A percentile compares a stretch with the other conserved stretches of the same genome.
phyloP scores from a whole-genome alignment of 2,329 filamentous ascomycete genomes.

The Trichophyton verrucosum region DNA sequence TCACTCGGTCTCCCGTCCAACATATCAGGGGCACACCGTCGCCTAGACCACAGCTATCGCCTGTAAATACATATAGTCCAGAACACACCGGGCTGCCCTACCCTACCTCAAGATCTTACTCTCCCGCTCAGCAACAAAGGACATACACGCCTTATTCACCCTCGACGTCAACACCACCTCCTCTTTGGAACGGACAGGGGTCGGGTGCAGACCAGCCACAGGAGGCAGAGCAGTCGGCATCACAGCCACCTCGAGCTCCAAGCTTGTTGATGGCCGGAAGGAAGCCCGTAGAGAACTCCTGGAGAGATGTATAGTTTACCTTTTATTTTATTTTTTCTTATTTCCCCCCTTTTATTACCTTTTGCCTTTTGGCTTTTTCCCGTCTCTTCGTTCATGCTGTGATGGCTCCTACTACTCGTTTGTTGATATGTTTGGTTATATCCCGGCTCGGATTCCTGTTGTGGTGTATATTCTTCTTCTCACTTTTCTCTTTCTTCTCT shows the following conservation, averaged over 20 bases:
- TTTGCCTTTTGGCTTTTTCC: neutral
- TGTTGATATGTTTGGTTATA: neutral
- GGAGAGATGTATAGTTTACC: slow-evolving; percentile 9
- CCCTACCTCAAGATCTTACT: neutral
- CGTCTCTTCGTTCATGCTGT: neutral
- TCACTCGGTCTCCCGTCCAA: neutral
- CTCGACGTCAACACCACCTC: slow-evolving; percentile 8
- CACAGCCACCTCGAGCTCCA: slow-evolving; percentile 2
- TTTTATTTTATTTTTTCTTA: neutral
- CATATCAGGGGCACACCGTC: neutral
- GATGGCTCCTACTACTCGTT: neutral
- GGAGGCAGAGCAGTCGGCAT: neutral
- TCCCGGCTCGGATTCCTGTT: neutral
- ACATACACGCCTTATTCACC: slow-evolving; percentile 11
- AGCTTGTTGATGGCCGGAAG: slow-evolving; percentile 10
- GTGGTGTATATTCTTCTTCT: neutral
- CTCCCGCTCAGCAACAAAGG: neutral
- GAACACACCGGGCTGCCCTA: neutral
- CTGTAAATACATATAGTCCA: neutral
- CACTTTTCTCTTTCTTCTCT: neutral
- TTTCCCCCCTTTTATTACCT: neutral
- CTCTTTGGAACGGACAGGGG: slow-evolving; percentile 5
- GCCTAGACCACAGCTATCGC: neutral
- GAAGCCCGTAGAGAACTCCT: slow-evolving; percentile 12
- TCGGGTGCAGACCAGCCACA: slow-evolving; percentile 3